These are phyloP conservation scores for Trichoderma koningiopsis DNA, from an alignment of 2,329 filamentous ascomycete species.

Conservation along the genomic window DNA sequence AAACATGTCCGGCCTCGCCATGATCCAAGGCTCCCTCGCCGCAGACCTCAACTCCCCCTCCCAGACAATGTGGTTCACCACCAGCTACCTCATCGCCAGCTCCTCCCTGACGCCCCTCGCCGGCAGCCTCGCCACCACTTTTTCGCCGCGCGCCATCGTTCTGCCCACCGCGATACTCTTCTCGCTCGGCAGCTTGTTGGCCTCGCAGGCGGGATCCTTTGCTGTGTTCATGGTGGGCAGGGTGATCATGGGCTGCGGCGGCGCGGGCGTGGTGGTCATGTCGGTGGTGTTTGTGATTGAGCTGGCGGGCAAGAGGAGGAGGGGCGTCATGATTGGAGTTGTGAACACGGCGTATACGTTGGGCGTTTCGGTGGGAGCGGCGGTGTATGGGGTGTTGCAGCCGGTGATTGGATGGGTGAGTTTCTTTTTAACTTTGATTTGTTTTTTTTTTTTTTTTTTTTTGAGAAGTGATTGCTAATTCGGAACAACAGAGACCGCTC, in stretches of 20 bases:
- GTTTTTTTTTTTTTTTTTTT: neutral
- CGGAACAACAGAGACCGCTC: constrained; percentile 59
- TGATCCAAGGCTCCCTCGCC: constrained; percentile 76
- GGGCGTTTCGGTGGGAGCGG: constrained; percentile 71
- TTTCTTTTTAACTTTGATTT: neutral
- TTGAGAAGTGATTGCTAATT: neutral
- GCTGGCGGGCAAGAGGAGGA: constrained; percentile 64
- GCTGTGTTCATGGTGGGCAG: constrained; percentile 68
- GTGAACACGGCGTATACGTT: constrained; percentile 73
- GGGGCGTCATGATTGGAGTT: constrained; percentile 74
- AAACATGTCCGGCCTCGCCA: constrained; percentile 81
- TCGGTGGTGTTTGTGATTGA: constrained; percentile 77
- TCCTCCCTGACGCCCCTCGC: constrained; percentile 68
- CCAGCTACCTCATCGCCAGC: constrained; percentile 67
- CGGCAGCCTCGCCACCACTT: constrained; percentile 73
- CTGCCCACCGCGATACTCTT: constrained; percentile 61
- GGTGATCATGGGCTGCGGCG: constrained; percentile 67
- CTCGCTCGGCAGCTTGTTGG: constrained; percentile 62
- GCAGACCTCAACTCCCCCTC: constrained; percentile 74
- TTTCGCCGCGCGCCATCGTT: constrained; percentile 64
- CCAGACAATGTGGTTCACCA: constrained; percentile 78
- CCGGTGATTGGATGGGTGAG: constrained; percentile 70
- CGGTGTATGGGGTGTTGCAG: constrained; percentile 67
- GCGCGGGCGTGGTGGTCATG: constrained; percentile 71
- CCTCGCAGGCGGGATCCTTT: constrained; percentile 58